These are phyloP conservation scores for Apophysomyces variabilis DNA, from an alignment of 371 early-diverging fungal genomes.

Conservation along the genomic window DNA sequence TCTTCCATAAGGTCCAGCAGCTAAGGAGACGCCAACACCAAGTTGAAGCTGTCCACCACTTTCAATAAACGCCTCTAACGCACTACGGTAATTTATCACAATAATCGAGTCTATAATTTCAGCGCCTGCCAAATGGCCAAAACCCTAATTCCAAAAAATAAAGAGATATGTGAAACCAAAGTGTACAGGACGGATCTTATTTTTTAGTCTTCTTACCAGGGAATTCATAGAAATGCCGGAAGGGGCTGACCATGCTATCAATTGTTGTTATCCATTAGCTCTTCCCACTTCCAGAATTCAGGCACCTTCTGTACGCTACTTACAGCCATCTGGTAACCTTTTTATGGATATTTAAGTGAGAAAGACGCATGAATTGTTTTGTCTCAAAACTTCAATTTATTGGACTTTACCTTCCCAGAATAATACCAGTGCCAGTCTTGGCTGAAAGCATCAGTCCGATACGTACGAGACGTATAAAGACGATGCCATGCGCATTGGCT, in stretches of 20 bases:
- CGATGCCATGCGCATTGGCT: conserved; percentile 42
- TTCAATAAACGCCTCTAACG: conserved; percentile 47
- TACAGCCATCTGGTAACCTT: conserved; percentile 47
- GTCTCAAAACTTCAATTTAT: too few species aligned
- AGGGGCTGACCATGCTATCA: conserved; percentile 52
- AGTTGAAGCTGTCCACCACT: conserved; percentile 47
- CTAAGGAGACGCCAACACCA: conserved; percentile 38
- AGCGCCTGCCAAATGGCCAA: conserved; percentile 41
- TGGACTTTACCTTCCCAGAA: conserved; percentile 41
- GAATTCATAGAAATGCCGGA: conserved; percentile 47
- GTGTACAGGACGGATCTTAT: background rate
- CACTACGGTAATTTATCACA: conserved; percentile 49
- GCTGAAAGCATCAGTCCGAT: conserved; percentile 40
- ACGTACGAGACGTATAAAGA: conserved; percentile 39
- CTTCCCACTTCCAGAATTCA: background rate
- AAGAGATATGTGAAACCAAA: background rate
- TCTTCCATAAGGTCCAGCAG: conserved; percentile 44
- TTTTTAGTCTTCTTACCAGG: conserved; percentile 25
- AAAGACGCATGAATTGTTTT: background rate
- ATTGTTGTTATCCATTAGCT: background rate
- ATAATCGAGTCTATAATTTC: conserved; percentile 46
- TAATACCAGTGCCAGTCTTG: conserved; percentile 43
- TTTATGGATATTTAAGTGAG: background rate
- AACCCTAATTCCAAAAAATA: conserved; percentile 25
- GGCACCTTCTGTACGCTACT: conserved; percentile 1